Evolutionary conservation across 495 filamentous ascomycete species (phyloP).

Genomic region (Aspergillus conjunctus): DNA sequence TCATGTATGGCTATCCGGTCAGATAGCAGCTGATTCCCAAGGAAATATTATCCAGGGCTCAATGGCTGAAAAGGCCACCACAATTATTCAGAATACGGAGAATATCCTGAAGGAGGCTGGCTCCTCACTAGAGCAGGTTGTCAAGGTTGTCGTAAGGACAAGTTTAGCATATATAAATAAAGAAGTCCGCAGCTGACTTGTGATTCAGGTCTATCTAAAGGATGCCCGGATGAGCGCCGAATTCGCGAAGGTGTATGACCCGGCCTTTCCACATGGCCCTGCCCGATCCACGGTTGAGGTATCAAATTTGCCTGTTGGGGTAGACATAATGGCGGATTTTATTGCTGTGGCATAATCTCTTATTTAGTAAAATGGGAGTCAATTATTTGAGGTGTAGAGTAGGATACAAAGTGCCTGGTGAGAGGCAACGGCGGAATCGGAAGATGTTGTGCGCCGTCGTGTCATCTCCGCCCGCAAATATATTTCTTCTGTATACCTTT

Average conservation of each 20-base stretch:
- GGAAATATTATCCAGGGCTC: constrained; percentile 25
- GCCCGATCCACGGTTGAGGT: constrained; percentile 28
- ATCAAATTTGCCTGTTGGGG: constrained; percentile 21
- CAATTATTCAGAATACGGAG: constrained; percentile 24
- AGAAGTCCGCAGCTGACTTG: neutral
- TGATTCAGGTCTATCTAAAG: constrained; percentile 24
- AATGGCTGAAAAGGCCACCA: constrained; percentile 15
- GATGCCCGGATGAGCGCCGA: constrained; percentile 22
- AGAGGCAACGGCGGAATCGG: neutral
- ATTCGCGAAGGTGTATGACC: constrained; percentile 21
- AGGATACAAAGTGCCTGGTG: neutral
- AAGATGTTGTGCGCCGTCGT: neutral
- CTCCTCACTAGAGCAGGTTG: constrained; percentile 17
- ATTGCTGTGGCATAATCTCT: constrained; percentile 19
- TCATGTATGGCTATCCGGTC: constrained; percentile 26
- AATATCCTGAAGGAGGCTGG: constrained; percentile 23
- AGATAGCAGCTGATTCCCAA: constrained; percentile 22
- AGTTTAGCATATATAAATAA: neutral
- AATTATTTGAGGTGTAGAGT: neutral
- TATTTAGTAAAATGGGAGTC: neutral
- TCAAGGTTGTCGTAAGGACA: constrained; percentile 24
- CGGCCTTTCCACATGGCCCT: constrained; percentile 21
- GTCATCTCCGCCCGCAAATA: neutral
- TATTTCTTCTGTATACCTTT: too few species aligned
- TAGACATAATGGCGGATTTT: constrained; percentile 26